phyloP scores from a whole-genome alignment of 1,284 basidiomycete genomes.

The Ceratobasidium papillatum region DNA sequence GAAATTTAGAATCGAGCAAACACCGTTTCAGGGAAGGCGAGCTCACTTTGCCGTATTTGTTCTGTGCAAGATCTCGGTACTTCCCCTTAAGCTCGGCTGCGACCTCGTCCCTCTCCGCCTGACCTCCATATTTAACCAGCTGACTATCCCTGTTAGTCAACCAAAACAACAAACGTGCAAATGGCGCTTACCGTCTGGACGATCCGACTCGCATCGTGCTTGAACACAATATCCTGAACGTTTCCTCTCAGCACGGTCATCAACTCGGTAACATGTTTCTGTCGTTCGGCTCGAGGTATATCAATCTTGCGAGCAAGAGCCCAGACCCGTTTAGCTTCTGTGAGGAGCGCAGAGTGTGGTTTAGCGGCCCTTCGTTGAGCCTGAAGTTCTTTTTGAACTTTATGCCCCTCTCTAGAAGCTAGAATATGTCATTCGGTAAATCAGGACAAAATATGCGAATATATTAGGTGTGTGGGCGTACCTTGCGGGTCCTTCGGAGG shows the following conservation, averaged over 20 bases:
- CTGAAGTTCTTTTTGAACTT: slow-evolving; percentile 68
- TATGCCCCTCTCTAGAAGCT: slow-evolving; percentile 72
- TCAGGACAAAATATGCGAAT: no score
- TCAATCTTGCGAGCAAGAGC: slow-evolving; percentile 80
- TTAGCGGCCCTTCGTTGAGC: slow-evolving; percentile 76
- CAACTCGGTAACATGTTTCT: slow-evolving; percentile 73
- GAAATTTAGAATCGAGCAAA: not conserved
- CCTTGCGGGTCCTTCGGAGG: slow-evolving; percentile 34
- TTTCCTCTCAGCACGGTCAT: slow-evolving; percentile 79
- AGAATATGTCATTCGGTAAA: not conserved
- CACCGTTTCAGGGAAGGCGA: not conserved
- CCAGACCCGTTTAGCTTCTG: slow-evolving; percentile 82
- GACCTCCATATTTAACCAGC: slow-evolving; percentile 82
- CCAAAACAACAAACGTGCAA: not conserved
- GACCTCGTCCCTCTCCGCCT: slow-evolving; percentile 78
- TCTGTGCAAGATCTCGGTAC: slow-evolving; percentile 79
- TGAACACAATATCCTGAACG: slow-evolving; percentile 84
- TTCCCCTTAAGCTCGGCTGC: slow-evolving; percentile 82
- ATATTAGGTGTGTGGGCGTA: not conserved
- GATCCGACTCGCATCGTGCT: slow-evolving; percentile 89
- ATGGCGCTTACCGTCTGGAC: slow-evolving; percentile 70
- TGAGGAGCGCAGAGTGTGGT: slow-evolving; percentile 76
- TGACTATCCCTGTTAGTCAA: slow-evolving; percentile 40
- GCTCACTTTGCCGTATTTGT: slow-evolving; percentile 85
- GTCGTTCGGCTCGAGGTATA: slow-evolving; percentile 73